Base-by-base conservation (phyloP, 202 grass and related monocot species). In the Eragrostis tef region DNA sequence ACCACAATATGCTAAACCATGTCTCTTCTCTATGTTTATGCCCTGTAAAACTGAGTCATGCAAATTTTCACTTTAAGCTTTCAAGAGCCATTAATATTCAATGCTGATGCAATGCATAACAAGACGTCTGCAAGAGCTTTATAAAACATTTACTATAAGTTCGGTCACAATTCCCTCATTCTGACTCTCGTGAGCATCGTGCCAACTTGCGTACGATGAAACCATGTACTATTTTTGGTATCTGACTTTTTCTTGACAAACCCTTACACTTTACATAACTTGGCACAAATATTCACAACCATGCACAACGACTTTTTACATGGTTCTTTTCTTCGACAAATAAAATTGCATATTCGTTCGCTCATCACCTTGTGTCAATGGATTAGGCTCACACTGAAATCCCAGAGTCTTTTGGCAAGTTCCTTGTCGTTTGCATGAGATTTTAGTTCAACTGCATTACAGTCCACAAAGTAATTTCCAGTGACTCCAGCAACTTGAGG, bases 401-500 rank as follows among this genome's bases (percentile, higher is more conserved):
- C 85, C 85, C 85, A 87, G 51, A 87, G 39, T 19, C 42, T 77
- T 41, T 71, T 87, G 7, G 85, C 53, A 0, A 82, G 45, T 2
- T 65, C 52, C 31, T 19, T 41, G 20, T 87, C 72, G 0, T 11
- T 27, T 0, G 72, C 53, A 64, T 54, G 57, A 20, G 64, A 71
- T 50, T 75, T 78, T 5, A 81, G 22, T 47, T 47, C 48, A 42
- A 48, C 31, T 1, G 62, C 4, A 46, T 78, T 71, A 50, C 64
- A 76, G 52, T 87, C 64, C 6, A 60, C 49, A 60, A 87, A 87
- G 54, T 77, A 87, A 24, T 64, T 77, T 36, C 79, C 85, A 1
- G 78, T 77, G 62, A 82, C 54, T 67, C 85, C 79, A 10, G 24
- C 67, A 21, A 87, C 72, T 41, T 87, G 85, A 52, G 85, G 85